Evolutionary conservation across 2,329 filamentous ascomycete genomes (phyloP).

Genomic region (Ophiostoma tasmaniense): DNA sequence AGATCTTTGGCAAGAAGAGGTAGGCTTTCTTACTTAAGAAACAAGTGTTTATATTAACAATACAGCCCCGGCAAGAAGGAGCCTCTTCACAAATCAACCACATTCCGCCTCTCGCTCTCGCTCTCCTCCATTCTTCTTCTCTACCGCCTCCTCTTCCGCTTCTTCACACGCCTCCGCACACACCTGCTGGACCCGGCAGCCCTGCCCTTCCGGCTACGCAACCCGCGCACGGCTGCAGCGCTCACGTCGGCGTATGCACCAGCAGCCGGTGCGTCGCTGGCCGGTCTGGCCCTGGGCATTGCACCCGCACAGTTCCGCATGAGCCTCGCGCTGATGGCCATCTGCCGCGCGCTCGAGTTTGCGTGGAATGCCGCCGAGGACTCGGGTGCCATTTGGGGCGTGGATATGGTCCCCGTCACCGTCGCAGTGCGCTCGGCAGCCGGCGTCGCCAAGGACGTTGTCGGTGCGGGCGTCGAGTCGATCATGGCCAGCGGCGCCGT

Average conservation of each 20-base stretch:
- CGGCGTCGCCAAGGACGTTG: constrained; percentile 25
- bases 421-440: constrained; percentile 28
- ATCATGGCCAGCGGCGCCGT: constrained; percentile 13
- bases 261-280: constrained; percentile 80
- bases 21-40: background rate
- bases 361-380: constrained; percentile 76
- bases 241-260: constrained; percentile 80
- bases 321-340: constrained; percentile 71
- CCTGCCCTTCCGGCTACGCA: constrained; percentile 70
- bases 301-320: constrained; percentile 60
- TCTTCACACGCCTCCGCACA: constrained; percentile 69
- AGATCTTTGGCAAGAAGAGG: constrained; percentile 33
- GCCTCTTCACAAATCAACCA: constrained; percentile 55
- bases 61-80: constrained; percentile 33
- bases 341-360: constrained; percentile 78
- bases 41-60: background rate
- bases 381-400: constrained; percentile 58
- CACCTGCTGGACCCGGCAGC: constrained; percentile 76
- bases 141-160: constrained; percentile 82
- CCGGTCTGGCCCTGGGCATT: constrained; percentile 73
- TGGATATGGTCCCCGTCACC: constrained; percentile 34
- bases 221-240: constrained; percentile 64
- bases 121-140: constrained; percentile 74
- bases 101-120: constrained; percentile 70
- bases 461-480: constrained; percentile 3